Percentiles rank a stretch among this genome's conserved stretches.
phyloP scores from a whole-genome alignment of 2,329 filamentous ascomycete species.

The Cryphonectria carpinicola region DNA sequence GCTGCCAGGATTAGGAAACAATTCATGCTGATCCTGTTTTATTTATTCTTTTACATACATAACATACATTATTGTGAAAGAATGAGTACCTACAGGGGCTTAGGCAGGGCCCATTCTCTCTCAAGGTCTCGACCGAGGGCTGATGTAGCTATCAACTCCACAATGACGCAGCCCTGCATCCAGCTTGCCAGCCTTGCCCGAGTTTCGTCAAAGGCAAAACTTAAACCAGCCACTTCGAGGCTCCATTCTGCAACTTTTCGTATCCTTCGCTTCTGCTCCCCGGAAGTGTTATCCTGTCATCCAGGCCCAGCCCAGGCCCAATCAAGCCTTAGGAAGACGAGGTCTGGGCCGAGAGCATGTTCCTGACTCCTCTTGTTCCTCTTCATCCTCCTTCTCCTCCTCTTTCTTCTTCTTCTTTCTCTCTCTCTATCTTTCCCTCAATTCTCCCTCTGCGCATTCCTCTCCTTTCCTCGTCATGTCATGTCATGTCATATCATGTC shows the following conservation, averaged over 20 bases:
- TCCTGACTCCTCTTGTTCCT: background rate
- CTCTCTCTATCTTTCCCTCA: background rate
- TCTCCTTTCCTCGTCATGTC: background rate
- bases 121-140: slow-evolving; percentile 1
- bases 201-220: background rate
- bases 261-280: background rate
- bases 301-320: background rate
- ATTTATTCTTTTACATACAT: background rate
- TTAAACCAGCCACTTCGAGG: slow-evolving; percentile 11
- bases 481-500: slow-evolving; percentile 14
- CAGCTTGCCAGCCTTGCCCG: slow-evolving; percentile 8
- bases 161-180: slow-evolving; percentile 9
- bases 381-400: background rate
- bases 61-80: background rate
- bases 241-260: background rate
- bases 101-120: background rate
- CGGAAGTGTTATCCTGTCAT: background rate
- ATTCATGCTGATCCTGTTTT: slow-evolving; percentile 3
- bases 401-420: too few relatives aligned
- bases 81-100: background rate
- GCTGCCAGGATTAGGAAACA: slow-evolving; percentile 9
- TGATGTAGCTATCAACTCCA: slow-evolving; percentile 8
- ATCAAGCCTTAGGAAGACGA: background rate
- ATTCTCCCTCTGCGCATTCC: background rate
- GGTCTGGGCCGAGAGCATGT: background rate